Evolutionary conservation across 2,329 filamentous ascomycete species (phyloP), one percentile per base, ranked within the genome.

Genomic region (Fusarium sacchari): DNA sequence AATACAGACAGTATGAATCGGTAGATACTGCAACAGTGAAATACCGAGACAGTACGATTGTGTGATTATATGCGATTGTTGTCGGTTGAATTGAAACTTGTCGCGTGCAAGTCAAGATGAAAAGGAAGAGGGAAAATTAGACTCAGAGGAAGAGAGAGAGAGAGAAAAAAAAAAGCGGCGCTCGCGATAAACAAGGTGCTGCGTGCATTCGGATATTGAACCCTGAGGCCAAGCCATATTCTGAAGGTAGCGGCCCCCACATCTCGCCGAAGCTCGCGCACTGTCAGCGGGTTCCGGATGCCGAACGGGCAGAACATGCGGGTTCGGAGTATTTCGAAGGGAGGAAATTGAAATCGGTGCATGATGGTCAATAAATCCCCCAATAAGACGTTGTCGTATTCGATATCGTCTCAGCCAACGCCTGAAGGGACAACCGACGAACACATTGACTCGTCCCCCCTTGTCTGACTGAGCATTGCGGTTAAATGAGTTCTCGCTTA

Each of bases 151-250:
- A 34, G 39, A 44, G 20, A 13, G 5, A 34, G 39, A 44, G 20
- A 13, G 5, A 39, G 18, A 24, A 57, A 43, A 47, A 39, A 55
- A 64, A 60, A 67, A 37, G 60, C 58, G 64, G 56, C 60, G 46
- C 47, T 37, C 30, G 42, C 30, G 50, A 73, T 63, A 50, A 39
- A 63, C 47, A 49, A 70, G 40, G 58, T 57, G 57, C 55, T 60
- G n/a, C n/a, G n/a, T n/a, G n/a, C n/a, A n/a, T n/a, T n/a, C 20
- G 26, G 20, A 50, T 34, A 52, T 61, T 75, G 72, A 75, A 69
- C 72, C 72, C 72, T 73, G 62, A 60, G 60, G 67, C 62, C 65
- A 66, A 67, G 59, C 52, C 44, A 63, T 67, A 61, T 63, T 67
- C 55, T 67, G 58, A 52, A 52, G 49, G 49, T 55, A 52, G 59